phyloP scores from a whole-genome alignment of 805 yeast species.

The Yarrowia phangngaensis region DNA sequence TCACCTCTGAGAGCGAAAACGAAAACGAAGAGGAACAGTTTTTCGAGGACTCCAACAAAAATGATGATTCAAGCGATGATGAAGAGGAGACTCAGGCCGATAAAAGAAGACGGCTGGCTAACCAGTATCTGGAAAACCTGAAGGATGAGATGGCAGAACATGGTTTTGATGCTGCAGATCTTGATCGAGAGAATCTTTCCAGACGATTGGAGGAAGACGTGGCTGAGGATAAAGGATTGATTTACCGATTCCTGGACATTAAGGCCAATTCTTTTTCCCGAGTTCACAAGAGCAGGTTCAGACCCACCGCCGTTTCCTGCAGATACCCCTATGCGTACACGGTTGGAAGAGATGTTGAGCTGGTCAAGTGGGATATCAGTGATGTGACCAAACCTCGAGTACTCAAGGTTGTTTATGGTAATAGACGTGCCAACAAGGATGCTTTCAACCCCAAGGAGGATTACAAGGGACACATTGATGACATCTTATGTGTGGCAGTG shows the following conservation, averaged over 20 bases:
- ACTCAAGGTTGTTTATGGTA: conserved; percentile 60
- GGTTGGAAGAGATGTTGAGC: conserved; percentile 72
- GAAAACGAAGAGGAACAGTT: conserved; percentile 29
- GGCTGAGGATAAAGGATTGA: conserved; percentile 81
- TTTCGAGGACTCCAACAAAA: conserved; percentile 27
- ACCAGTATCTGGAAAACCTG: conserved; percentile 80
- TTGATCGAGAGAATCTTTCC: conserved; percentile 81
- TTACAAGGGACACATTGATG: conserved; percentile 70
- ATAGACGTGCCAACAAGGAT: conserved; percentile 29
- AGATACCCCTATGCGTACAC: conserved; percentile 65
- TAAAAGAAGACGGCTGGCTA: conserved; percentile 88
- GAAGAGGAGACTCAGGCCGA: conserved; percentile 86
- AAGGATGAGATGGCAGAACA: conserved; percentile 51
- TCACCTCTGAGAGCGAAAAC: conserved; percentile 30
- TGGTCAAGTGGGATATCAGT: conserved; percentile 75
- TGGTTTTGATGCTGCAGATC: conserved; percentile 79
- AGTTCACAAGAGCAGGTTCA: conserved; percentile 26
- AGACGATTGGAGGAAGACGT: conserved; percentile 81
- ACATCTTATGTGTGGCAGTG: conserved; percentile 72
- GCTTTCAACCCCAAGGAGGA: conserved; percentile 46
- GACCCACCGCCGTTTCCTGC: conserved; percentile 47
- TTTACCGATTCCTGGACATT: conserved; percentile 55
- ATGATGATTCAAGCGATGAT: conserved; percentile 54
- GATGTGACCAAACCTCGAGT: conserved; percentile 58
- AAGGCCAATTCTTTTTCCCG: conserved; percentile 11